Conservation (phyloP, 345 rosid genomes). For the Camelina sativa region DNA sequence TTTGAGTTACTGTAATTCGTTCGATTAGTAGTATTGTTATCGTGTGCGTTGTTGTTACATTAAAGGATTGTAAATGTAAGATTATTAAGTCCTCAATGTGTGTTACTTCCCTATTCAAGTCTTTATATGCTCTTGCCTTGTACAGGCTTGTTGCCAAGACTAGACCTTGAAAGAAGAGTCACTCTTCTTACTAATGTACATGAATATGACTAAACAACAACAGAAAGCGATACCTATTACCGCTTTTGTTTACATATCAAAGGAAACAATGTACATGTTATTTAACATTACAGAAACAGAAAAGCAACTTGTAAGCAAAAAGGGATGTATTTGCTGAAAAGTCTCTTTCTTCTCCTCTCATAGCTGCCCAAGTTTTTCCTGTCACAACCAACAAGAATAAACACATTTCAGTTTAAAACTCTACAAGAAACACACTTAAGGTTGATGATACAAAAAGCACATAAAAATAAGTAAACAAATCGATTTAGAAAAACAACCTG, state of each 20-base stretch:
- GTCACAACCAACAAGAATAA: conserved; percentile 44
- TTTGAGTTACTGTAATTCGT: neutral
- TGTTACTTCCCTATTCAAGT: conserved; percentile 10
- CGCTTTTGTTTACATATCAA: conserved; percentile 25
- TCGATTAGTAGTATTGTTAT: too few relatives aligned
- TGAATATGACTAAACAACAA: conserved; percentile 41
- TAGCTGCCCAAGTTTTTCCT: conserved; percentile 83
- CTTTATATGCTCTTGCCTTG: neutral
- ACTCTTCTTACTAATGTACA: conserved; percentile 36
- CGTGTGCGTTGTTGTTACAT: too few relatives aligned
- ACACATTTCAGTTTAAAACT: conserved; percentile 30
- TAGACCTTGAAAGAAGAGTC: neutral
- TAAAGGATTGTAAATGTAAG: too few relatives aligned
- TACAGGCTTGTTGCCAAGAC: conserved; percentile 3
- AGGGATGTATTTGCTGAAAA: conserved; percentile 7
- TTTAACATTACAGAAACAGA: conserved; percentile 8
- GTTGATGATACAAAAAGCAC: conserved; percentile 9
- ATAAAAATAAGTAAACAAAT: neutral
- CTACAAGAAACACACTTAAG: conserved; percentile 24
- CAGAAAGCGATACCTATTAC: conserved; percentile 27
- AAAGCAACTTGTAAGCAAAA: conserved; percentile 15
- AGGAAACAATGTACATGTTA: conserved; percentile 43
- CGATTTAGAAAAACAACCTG: conserved; percentile 57
- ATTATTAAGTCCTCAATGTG: neutral
- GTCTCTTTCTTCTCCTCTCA: conserved; percentile 45